Percentiles rank a stretch among this genome's conserved stretches.
Evolutionary conservation across 2,329 filamentous ascomycete species (phyloP).

Genomic region (Neonectria sp.): DNA sequence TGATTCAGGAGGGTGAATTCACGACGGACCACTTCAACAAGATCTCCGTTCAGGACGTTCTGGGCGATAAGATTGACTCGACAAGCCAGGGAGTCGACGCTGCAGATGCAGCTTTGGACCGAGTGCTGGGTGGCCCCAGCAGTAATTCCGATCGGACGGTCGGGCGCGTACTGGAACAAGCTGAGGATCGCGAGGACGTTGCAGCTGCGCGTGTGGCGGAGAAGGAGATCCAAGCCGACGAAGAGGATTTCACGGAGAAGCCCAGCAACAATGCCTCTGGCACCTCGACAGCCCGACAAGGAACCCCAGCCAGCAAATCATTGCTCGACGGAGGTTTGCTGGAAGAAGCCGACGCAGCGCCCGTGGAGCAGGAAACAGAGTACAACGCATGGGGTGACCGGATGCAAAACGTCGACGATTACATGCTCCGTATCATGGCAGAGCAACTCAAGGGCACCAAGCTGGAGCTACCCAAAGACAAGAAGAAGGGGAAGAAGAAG

Average conservation of each 20-base stretch:
- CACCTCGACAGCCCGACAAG: conserved; percentile 65
- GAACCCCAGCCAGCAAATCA: conserved; percentile 63
- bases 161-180: conserved; percentile 84
- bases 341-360: conserved; percentile 52
- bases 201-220: conserved; percentile 89
- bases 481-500: conserved; percentile 73
- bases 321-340: conserved; percentile 51
- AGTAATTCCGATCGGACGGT: conserved; percentile 74
- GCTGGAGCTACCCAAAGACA: conserved; percentile 75
- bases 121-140: conserved; percentile 79
- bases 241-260: conserved; percentile 86
- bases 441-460: conserved; percentile 71
- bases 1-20: conserved; percentile 98
- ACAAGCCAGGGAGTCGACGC: conserved; percentile 72
- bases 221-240: conserved; percentile 89
- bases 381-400: conserved; percentile 71
- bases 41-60: conserved; percentile 78
- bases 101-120: conserved; percentile 87
- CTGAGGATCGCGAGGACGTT: conserved; percentile 94
- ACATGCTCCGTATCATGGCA: conserved; percentile 80
- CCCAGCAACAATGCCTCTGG: conserved; percentile 62
- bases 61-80: conserved; percentile 71
- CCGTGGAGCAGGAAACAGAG: conserved; percentile 61
- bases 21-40: conserved; percentile 97
- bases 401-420: conserved; percentile 79